Conservation (phyloP, 139 green algal species). For the Deuterostichococcus epilithicus region DNA sequence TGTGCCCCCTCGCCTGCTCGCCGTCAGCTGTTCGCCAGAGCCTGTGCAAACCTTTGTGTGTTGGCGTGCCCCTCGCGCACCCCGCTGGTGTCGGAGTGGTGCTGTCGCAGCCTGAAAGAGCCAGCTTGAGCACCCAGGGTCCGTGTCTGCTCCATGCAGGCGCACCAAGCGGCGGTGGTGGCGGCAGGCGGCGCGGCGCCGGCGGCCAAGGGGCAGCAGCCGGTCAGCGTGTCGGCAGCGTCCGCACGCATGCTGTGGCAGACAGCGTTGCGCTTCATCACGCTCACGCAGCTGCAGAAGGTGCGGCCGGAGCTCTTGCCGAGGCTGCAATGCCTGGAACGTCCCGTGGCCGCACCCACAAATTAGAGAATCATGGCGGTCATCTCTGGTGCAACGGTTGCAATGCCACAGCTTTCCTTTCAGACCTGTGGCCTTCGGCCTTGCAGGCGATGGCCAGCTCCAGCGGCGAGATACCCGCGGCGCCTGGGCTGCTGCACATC, state of each 20-base stretch:
- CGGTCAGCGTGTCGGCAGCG: conserved; percentile 26
- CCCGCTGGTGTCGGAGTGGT: too few species aligned
- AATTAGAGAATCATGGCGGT: too few species aligned
- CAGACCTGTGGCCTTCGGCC: not conserved
- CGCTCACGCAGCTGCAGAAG: conserved; percentile 58
- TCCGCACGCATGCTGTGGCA: conserved; percentile 50
- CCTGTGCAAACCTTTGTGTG: not conserved
- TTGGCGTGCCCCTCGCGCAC: too few species aligned
- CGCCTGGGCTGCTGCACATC: conserved; percentile 11
- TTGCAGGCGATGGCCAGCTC: not conserved
- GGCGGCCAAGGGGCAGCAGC: not conserved
- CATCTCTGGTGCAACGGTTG: too few species aligned
- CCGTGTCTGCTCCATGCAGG: too few species aligned
- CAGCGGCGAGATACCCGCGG: conserved; percentile 17
- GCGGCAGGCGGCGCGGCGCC: too few species aligned
- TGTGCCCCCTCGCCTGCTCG: not conserved
- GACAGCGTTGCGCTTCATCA: conserved; percentile 53
- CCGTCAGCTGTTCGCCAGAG: not conserved
- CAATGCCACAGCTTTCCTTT: not conserved
- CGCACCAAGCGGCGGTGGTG: conserved; percentile 11
- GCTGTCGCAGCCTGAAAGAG: too few species aligned
- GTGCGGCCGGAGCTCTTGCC: too few species aligned
- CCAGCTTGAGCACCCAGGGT: too few species aligned
- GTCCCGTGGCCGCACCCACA: too few species aligned
- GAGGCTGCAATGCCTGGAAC: too few species aligned